phyloP scores from a whole-genome alignment of 73 alveolate species.

The Paramecium biaurelia region DNA sequence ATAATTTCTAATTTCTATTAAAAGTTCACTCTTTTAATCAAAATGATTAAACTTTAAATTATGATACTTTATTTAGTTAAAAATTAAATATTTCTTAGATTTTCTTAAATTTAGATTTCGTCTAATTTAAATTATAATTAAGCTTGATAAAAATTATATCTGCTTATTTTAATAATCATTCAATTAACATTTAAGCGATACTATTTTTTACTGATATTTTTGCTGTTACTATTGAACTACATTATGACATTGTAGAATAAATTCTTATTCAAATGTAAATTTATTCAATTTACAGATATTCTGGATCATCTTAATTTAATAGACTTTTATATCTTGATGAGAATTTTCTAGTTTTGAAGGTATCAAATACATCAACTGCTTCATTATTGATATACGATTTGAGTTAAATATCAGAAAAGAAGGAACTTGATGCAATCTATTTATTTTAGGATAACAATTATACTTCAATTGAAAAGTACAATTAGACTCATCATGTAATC shows the following conservation, averaged over 20 bases:
- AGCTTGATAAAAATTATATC: neutral
- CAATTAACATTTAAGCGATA: neutral
- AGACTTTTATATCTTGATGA: neutral
- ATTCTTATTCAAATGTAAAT: neutral
- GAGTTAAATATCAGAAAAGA: neutral
- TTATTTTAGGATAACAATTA: neutral
- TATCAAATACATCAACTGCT: neutral
- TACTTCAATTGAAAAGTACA: neutral
- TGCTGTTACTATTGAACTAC: neutral
- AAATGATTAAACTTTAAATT: neutral
- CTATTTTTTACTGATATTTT: neutral
- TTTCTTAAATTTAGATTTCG: neutral
- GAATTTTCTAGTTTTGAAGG: neutral
- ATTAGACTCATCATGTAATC: neutral
- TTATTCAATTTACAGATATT: neutral
- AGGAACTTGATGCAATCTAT: neutral
- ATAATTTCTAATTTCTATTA: neutral
- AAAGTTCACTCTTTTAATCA: neutral
- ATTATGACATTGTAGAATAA: neutral
- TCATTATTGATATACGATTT: neutral
- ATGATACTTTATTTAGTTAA: neutral
- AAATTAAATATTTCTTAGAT: neutral
- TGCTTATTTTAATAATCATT: neutral
- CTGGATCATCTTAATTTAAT: neutral
- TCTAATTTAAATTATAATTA: neutral